phyloP scores from a whole-genome alignment of 2,329 filamentous ascomycete genomes.

The Oidium heveae region DNA sequence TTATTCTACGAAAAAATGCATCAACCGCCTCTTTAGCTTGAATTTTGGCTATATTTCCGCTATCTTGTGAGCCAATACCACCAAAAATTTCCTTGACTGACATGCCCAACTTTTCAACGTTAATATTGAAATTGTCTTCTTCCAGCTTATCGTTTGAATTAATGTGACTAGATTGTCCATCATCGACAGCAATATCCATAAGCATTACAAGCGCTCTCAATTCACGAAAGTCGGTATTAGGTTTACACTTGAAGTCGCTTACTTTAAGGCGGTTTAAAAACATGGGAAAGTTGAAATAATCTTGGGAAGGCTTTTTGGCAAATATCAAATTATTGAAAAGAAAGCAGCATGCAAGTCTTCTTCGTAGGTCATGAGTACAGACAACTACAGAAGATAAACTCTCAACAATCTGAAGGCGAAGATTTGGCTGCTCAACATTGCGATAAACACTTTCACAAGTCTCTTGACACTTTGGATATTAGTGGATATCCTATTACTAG shows the following conservation, averaged over 20 bases:
- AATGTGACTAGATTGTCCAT: slow-evolving; percentile 20
- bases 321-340: slow-evolving; percentile 27
- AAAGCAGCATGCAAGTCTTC: slow-evolving; percentile 38
- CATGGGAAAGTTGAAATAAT: slow-evolving; percentile 15
- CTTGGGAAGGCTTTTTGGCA: slow-evolving; percentile 18
- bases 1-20: slow-evolving; percentile 45
- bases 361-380: slow-evolving; percentile 32
- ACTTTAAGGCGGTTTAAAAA: slow-evolving; percentile 22
- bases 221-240: slow-evolving; percentile 39
- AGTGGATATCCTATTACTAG: neutral
- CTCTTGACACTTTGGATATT: slow-evolving; percentile 20
- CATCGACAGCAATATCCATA: slow-evolving; percentile 51
- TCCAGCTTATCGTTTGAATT: slow-evolving; percentile 13
- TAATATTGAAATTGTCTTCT: slow-evolving; percentile 36
- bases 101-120: slow-evolving; percentile 40
- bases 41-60: slow-evolving; percentile 43
- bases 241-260: slow-evolving; percentile 25
- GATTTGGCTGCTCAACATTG: slow-evolving; percentile 21
- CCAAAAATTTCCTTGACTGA: slow-evolving; percentile 30
- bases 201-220: slow-evolving; percentile 40
- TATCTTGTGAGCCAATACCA: slow-evolving; percentile 49
- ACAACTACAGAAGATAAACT: slow-evolving; percentile 28
- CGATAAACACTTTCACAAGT: slow-evolving; percentile 22
- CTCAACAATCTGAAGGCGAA: slow-evolving; percentile 32
- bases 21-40: slow-evolving; percentile 58